Base-by-base conservation (phyloP, 2,329 filamentous ascomycete species). In the Cryphonectria nitschkei region DNA sequence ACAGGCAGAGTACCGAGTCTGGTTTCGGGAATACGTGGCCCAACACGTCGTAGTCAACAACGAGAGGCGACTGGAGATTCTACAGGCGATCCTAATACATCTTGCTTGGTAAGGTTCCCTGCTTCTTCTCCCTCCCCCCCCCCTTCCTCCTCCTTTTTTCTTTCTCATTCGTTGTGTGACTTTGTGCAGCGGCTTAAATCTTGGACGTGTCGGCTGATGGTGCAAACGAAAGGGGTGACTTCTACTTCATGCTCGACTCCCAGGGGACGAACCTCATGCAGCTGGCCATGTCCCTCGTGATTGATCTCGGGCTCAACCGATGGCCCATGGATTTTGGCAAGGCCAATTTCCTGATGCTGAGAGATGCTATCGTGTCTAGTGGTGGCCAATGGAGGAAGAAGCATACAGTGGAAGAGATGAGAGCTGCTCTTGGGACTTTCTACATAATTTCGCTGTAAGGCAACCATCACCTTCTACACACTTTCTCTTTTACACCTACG, bases 381-480 rank as follows among this genome's bases (percentile, higher is more conserved):
- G 16, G 76, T 75, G 5, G 41, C 74, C 0, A 73, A 73, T 66
- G 66, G 1, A 76, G 74, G 26, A 58, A 61, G 0, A 67, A 75
- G 0, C 81, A 80, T 19, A 77, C 77, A 2, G 69, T 77, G 0
- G 77, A 80, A 0, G 82, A 84, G 46, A 81, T 81, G 73, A 79
- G 83, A 0, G 78, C 82, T 0, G 75, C 82, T 2, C 72, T 85
- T 0, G 83, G 82, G 0, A 78, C 79, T 65, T 85, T 81, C 56
- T 83, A 83, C 34, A 65, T 81, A 2, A 77, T 78, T 7, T 80
- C 78, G 0, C 63, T 81, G 80, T 80, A 74, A 52, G 78, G 26
- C 26, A 26, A 26, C 26, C 26, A 26, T 1, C 26, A 26, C 26
- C 26, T 26, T 26, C 26, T 26, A 26, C 26, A 26, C 26, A 26